Base-by-base conservation (phyloP, 257 asterid genomes). In the Asclepias syriaca region DNA sequence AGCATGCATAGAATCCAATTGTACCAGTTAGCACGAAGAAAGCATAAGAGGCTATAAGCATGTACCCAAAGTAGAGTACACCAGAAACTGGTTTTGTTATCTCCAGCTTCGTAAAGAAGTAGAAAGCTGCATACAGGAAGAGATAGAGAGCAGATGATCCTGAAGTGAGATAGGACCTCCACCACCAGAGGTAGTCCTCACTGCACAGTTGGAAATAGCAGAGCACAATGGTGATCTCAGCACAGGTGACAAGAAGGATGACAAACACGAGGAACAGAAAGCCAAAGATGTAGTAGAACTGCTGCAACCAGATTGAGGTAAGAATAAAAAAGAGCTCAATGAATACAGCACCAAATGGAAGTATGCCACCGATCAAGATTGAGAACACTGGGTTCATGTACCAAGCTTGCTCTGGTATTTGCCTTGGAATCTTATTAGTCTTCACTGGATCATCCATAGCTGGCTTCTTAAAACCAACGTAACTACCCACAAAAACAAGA, bases 191-290 rank as follows among this genome's bases (percentile, higher is more conserved):
- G 70, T 89, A 92, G 78, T 92, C 98, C 89, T 92, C 98, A 34
- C 98, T 90, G 84, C 98, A 92, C 64, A 92, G 89, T 76, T 92
- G 98, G 92, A 92, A 92, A 77, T 90, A 92, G 92, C 96, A 90
- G 16, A 92, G 88, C 82, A 92, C 96, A 11, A 92, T 77, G 8
- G 96, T 86, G 72, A 92, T 92, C 91, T 92, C 98, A 0, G 96
- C 96, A 61, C 98, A 92, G 29, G 98, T 92, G 71, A 92, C 84
- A 6, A 92, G 67, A 58, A 92, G 87, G 85, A 92, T 92, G 82
- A 89, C 22, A 76, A 92, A 83, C 66, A 92, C 96, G 8, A 92
- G 86, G 83, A 89, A 87, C 29, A 92, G 93, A 81, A 92, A 92
- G 27, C 97, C 97, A 8, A 92, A 92, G 14, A 92, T 88, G 89